These are phyloP conservation scores for Cryptosporidium muris DNA, from an alignment of 169 alveolate genomes.

Conservation along the genomic window DNA sequence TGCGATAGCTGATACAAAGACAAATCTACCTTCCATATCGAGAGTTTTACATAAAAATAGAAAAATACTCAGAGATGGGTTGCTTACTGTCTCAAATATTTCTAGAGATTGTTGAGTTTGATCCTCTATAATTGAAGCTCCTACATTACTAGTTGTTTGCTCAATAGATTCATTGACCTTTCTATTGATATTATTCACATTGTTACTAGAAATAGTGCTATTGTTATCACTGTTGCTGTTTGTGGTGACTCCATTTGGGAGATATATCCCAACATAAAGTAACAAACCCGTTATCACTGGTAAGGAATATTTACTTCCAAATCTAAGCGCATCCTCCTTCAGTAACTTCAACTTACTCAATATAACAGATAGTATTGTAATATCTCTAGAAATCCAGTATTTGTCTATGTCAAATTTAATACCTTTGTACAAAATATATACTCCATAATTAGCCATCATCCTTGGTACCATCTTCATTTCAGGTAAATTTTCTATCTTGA, in stretches of 20 bases:
- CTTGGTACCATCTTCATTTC: slow-evolving; percentile 88
- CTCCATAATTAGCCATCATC: slow-evolving; percentile 74
- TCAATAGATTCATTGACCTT: neutral
- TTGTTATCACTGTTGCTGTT: slow-evolving; percentile 13
- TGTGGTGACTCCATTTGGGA: slow-evolving; percentile 40
- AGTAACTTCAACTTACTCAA: slow-evolving; percentile 26
- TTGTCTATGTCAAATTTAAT: slow-evolving; percentile 27
- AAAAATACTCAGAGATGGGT: slow-evolving; percentile 80
- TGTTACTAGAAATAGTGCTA: neutral
- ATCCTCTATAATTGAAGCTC: neutral
- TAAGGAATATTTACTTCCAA: slow-evolving; percentile 42
- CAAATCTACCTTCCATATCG: slow-evolving; percentile 86
- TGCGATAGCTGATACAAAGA: slow-evolving; percentile 89
- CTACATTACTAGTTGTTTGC: neutral
- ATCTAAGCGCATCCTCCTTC: slow-evolving; percentile 51
- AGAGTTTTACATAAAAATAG: slow-evolving; percentile 78
- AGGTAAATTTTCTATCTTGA: slow-evolving; percentile 88
- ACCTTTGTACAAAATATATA: slow-evolving; percentile 17
- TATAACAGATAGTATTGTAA: slow-evolving; percentile 41
- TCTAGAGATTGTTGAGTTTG: neutral
- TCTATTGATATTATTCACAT: neutral
- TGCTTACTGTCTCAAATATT: slow-evolving; percentile 13
- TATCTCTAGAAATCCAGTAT: slow-evolving; percentile 68
- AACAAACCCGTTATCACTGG: slow-evolving; percentile 59
- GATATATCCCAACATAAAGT: slow-evolving; percentile 60